phyloP scores from a whole-genome alignment of 164 flowering plant genomes.

The Sextonia rubra region DNA sequence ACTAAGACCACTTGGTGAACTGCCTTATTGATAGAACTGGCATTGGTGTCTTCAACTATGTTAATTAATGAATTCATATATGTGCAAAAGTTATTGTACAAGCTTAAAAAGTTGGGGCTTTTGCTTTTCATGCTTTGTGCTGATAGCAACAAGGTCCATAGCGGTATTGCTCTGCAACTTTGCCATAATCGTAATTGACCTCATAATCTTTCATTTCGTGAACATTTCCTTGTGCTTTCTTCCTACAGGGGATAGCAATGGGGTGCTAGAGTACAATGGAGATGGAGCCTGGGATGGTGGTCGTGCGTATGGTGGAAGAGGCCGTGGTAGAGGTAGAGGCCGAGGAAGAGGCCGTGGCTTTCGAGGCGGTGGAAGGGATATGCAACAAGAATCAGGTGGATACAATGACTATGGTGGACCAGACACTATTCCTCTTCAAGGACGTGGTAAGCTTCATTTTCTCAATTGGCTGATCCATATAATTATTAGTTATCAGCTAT shows the following conservation, averaged over 20 bases:
- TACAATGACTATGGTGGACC: conserved; percentile 32
- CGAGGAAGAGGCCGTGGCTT: conserved; percentile 42
- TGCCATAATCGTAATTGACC: not conserved
- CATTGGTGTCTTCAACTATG: too few species aligned
- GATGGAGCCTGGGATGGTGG: conserved; percentile 38
- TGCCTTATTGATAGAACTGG: too few species aligned
- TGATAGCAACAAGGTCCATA: not conserved
- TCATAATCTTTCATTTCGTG: not conserved
- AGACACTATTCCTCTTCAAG: conserved; percentile 27
- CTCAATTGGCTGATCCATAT: too few species aligned
- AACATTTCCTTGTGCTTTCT: not conserved
- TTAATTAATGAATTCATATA: too few species aligned
- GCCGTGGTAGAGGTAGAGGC: conserved; percentile 44
- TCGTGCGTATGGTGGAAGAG: conserved; percentile 41
- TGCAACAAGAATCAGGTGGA: conserved; percentile 33
- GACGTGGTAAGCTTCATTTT: conserved; percentile 31
- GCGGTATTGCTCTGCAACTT: not conserved
- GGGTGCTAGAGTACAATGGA: conserved; percentile 32
- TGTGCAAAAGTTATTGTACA: too few species aligned
- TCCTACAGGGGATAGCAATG: conserved; percentile 24
- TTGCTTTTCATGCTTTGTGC: not conserved
- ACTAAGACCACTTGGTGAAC: too few species aligned
- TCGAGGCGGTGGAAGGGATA: conserved; percentile 41
- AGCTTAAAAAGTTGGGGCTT: not conserved
- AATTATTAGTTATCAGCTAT: too few species aligned